Evolutionary conservation across 148 eudicot species (phyloP).

Genomic region (Rhododendron mucronatum): DNA sequence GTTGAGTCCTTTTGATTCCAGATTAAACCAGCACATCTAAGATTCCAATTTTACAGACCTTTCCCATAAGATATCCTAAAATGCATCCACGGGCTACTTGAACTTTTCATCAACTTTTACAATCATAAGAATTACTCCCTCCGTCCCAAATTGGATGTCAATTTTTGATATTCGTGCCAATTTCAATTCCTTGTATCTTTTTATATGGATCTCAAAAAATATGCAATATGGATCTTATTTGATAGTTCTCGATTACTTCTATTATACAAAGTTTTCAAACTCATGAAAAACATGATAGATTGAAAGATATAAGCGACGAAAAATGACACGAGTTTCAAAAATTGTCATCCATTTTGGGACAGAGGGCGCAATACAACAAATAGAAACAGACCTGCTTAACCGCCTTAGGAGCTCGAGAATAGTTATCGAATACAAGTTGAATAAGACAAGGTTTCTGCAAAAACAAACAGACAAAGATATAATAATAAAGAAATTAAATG

Average conservation of each 20-base stretch:
- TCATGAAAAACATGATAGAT: too few species aligned
- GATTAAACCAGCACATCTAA: not conserved
- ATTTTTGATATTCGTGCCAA: too few species aligned
- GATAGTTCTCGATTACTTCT: too few species aligned
- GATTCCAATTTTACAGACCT: not conserved
- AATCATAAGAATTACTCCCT: not conserved
- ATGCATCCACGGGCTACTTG: not conserved
- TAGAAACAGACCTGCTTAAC: slow-evolving; percentile 73
- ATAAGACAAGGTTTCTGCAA: slow-evolving; percentile 86
- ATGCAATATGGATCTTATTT: too few species aligned
- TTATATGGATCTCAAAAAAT: too few species aligned
- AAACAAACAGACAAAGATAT: not conserved
- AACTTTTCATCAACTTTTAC: not conserved
- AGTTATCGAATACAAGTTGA: slow-evolving; percentile 68
- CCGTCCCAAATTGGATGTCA: too few species aligned
- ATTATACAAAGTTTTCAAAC: too few species aligned
- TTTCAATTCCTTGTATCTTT: too few species aligned
- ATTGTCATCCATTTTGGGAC: too few species aligned
- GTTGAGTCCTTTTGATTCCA: not conserved
- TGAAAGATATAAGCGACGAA: too few species aligned
- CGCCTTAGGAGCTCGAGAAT: slow-evolving; percentile 63
- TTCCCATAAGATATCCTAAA: not conserved
- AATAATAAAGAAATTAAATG: not conserved
- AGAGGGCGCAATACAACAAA: not conserved
- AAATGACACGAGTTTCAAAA: too few species aligned